A percentile compares a stretch with the other conserved stretches of the same genome.
Conservation (phyloP, 1,139 yeast genomes). For the Ashbya aceris region DNA sequence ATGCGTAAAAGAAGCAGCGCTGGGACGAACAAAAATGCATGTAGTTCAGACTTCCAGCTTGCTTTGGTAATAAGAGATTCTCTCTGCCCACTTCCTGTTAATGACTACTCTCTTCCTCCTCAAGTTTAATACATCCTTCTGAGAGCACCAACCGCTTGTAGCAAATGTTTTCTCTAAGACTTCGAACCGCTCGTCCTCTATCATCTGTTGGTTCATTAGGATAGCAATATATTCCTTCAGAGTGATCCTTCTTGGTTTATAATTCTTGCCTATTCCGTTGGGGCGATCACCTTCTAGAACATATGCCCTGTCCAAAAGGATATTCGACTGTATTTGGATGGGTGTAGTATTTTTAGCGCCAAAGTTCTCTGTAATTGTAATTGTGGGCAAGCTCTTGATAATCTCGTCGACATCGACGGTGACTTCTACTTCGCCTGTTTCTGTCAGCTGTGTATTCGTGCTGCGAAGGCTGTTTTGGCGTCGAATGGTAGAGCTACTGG, state of each 20-base stretch:
- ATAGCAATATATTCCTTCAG: constrained; percentile 20
- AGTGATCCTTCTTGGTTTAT: constrained; percentile 16
- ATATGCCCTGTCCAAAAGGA: constrained; percentile 16
- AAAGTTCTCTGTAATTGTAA: constrained; percentile 20
- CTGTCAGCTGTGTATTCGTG: not conserved
- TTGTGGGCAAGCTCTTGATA: constrained; percentile 17
- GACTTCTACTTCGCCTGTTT: constrained; percentile 10
- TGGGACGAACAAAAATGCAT: no score
- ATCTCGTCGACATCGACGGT: constrained; percentile 18
- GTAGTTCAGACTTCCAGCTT: constrained; percentile 12
- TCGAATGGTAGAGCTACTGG: not conserved
- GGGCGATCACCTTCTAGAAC: constrained; percentile 3
- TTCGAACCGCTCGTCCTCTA: constrained; percentile 22
- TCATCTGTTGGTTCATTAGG: constrained; percentile 18
- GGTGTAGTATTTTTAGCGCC: constrained; percentile 14
- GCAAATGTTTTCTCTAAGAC: constrained; percentile 18
- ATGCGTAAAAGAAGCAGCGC: no score
- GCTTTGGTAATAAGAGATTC: constrained; percentile 20
- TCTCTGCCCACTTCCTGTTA: constrained; percentile 26
- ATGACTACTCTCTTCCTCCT: constrained; percentile 21
- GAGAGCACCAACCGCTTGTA: constrained; percentile 26
- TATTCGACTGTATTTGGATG: constrained; percentile 18
- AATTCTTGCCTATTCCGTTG: constrained; percentile 5
- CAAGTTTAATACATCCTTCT: constrained; percentile 16
- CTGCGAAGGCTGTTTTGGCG: not conserved